Base-by-base conservation (phyloP, 306 rosid genomes). In the Luffa acutangula region DNA sequence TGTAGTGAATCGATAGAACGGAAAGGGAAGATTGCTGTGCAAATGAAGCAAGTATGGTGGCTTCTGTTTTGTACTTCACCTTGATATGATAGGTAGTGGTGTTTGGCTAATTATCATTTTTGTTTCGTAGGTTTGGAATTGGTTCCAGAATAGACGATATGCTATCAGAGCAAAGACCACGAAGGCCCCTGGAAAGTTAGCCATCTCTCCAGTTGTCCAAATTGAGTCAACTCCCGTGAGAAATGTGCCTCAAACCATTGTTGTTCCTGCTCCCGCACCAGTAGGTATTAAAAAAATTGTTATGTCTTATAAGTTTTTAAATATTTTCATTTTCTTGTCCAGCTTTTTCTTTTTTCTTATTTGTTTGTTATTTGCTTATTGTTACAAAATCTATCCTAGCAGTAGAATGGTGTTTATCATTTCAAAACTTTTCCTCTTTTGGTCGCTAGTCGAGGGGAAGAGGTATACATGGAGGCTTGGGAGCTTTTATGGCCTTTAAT, bases 101-200 rank as follows among this genome's bases (percentile, higher is more conserved):
- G 71, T 21, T 42, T 13, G 20, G 21, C 71, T 77, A 2, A 57
- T 41, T 9, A 65, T 77, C 42, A 65, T 71, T 41, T 5, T 81
- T 41, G 20, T 82, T 87, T 25, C 13, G 48, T 85, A 96, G 99
- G 96, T 96, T 76, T 96, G 97, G 98, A 93, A 96, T 84, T 96
- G 99, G 99, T 96, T 96, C 80, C 99, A 96, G 86, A 96, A 96
- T 83, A 93, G 93, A 87, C 89, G 97, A 60, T 93, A 96, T 85
- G 98, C 98, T 12, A 87, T 91, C 78, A 89, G 98, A 79, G 97
- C 97, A 80, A 96, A 90, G 77, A 83, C 93, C 65, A 88, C 90
- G 80, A 96, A 88, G 84, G 85, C 85, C 81, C 97, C 93, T 62
- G 97, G 89, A 65, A 93, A 93, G 88, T 89, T 96, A 82, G 87